These are phyloP conservation scores for Immersiella caudata DNA, from an alignment of 495 filamentous ascomycete species.

Conservation along the genomic window DNA sequence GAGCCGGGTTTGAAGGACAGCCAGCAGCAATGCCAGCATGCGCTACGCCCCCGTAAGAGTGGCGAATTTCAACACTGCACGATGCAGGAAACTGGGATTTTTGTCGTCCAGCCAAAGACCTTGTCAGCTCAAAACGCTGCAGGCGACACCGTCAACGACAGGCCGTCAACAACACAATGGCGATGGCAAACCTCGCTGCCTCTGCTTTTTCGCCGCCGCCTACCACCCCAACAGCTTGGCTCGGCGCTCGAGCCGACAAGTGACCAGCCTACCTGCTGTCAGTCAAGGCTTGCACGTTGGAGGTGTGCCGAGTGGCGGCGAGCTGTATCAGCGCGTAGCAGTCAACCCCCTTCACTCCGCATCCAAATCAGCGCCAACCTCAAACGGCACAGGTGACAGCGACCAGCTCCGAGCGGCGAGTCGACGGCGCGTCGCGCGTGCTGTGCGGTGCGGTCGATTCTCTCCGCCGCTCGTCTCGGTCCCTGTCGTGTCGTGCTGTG, in stretches of 20 bases:
- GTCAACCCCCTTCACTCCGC: neutral
- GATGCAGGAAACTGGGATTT: neutral
- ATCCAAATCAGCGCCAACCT: neutral
- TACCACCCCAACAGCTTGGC: neutral
- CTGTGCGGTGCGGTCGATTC: conserved; percentile 1
- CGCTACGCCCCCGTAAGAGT: conserved; percentile 1
- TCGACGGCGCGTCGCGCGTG: neutral
- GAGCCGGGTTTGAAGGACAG: conserved; percentile 21
- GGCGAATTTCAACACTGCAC: neutral
- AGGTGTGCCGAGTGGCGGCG: neutral
- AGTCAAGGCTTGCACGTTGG: neutral
- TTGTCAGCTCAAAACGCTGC: no score
- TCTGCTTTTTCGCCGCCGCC: neutral
- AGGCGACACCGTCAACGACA: no score
- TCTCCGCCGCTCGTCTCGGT: neutral
- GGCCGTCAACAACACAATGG: no score
- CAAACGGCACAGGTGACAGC: neutral
- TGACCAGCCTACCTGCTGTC: no score
- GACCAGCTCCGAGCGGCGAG: neutral
- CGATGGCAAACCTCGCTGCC: neutral
- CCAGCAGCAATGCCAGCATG: neutral
- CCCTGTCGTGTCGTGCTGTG: neutral
- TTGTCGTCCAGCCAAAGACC: neutral
- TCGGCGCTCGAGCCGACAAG: neutral
- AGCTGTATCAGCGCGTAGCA: neutral